phyloP scores from a whole-genome alignment of 345 rosid species.

The Kandelia obovata region DNA sequence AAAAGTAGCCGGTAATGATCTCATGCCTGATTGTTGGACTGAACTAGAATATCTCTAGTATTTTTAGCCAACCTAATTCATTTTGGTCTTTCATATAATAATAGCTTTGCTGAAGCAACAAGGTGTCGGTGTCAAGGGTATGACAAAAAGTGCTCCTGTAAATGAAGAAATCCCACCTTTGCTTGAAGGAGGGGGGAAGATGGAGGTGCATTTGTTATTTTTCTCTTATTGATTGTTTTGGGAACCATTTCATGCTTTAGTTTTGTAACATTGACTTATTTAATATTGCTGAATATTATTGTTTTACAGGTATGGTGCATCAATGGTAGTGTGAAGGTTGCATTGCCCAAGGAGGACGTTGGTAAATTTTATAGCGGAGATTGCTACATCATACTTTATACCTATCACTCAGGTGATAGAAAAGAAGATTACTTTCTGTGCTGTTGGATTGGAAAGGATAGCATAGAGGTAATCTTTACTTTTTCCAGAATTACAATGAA shows the following conservation, averaged over 20 bases:
- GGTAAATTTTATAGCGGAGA: slow-evolving; percentile 95
- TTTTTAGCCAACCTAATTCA: slow-evolving; percentile 18
- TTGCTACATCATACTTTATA: slow-evolving; percentile 86
- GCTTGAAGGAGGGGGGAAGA: slow-evolving; percentile 93
- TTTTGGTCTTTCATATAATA: slow-evolving; percentile 19
- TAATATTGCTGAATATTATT: slow-evolving; percentile 8
- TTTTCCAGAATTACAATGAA: not conserved
- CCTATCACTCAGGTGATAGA: slow-evolving; percentile 90
- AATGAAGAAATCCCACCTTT: slow-evolving; percentile 92
- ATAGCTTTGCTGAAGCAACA: slow-evolving; percentile 95
- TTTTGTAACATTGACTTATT: not conserved
- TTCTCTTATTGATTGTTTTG: slow-evolving; percentile 12
- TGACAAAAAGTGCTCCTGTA: slow-evolving; percentile 60
- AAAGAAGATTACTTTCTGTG: slow-evolving; percentile 93
- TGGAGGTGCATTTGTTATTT: slow-evolving; percentile 64
- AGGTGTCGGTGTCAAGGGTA: slow-evolving; percentile 86
- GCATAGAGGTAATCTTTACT: slow-evolving; percentile 64
- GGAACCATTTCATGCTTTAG: slow-evolving; percentile 9
- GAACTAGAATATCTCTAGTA: slow-evolving; percentile 6
- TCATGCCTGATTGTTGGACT: slow-evolving; percentile 13
- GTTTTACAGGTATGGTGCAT: slow-evolving; percentile 77
- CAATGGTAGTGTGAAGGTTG: slow-evolving; percentile 71
- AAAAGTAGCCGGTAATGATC: slow-evolving; percentile 82
- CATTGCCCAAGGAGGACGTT: slow-evolving; percentile 69
- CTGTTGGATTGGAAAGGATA: slow-evolving; percentile 90